These are phyloP conservation scores for Ormosia emarginata DNA, from an alignment of 306 rosid species.

Conservation along the genomic window DNA sequence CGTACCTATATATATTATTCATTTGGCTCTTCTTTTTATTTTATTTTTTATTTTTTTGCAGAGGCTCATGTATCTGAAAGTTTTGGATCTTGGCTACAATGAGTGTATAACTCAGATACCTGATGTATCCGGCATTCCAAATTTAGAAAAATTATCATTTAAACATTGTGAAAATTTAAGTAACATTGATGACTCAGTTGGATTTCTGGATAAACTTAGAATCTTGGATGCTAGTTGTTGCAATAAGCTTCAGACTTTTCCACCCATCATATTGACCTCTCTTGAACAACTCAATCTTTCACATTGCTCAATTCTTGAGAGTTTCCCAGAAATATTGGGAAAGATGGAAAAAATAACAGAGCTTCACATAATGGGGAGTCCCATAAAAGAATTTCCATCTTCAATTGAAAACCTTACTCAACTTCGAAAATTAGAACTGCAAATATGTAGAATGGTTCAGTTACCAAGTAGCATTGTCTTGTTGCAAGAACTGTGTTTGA, in stretches of 20 bases:
- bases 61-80: neutral
- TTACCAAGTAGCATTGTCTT: no score
- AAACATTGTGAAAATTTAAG: neutral
- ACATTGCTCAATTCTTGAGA: neutral
- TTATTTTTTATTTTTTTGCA: neutral
- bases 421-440: no score
- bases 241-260: neutral
- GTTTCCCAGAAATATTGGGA: conserved; percentile 18
- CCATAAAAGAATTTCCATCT: neutral
- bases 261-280: neutral
- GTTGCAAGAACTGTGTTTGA: no score
- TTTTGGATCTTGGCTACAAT: neutral
- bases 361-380: neutral
- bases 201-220: neutral
- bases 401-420: neutral
- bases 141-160: neutral
- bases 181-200: conserved; percentile 1
- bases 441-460: no score
- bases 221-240: neutral
- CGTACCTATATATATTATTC: neutral
- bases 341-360: neutral
- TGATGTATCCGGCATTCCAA: neutral
- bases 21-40: neutral
- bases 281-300: neutral
- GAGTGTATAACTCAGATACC: neutral